Evolutionary conservation across 345 rosid species (phyloP).

Genomic region (Trapa incisa): DNA sequence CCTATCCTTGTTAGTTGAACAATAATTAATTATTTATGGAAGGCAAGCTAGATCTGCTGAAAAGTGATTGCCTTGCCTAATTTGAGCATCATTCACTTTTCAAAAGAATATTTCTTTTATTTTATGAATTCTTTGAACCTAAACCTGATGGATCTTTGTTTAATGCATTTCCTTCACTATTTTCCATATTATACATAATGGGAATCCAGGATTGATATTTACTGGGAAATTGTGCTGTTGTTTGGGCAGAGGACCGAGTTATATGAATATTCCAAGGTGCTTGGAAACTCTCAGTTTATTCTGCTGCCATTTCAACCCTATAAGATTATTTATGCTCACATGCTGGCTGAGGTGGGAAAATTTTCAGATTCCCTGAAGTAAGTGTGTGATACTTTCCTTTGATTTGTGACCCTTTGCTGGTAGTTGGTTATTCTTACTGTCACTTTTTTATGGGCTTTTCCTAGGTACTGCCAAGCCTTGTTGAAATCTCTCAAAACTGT

Average conservation of each 20-base stretch:
- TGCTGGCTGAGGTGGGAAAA: constrained; percentile 96
- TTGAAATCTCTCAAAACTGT: constrained; percentile 56
- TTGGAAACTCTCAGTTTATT: constrained; percentile 89
- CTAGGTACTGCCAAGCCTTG: constrained; percentile 75
- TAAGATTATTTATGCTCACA: constrained; percentile 82
- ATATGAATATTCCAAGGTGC: constrained; percentile 86
- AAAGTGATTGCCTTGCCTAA: not conserved
- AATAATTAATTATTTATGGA: not conserved
- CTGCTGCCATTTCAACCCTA: constrained; percentile 90
- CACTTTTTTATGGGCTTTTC: not conserved
- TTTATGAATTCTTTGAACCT: not conserved
- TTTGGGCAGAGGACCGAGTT: constrained; percentile 87
- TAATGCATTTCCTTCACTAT: not conserved
- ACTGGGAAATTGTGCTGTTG: constrained; percentile 16
- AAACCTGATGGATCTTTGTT: not conserved
- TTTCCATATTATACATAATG: not conserved
- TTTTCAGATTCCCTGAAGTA: constrained; percentile 84
- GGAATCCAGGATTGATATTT: constrained; percentile 4
- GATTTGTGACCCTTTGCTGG: not conserved
- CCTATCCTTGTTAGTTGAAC: too few relatives aligned
- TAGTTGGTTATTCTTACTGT: constrained; percentile 5
- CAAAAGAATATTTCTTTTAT: not conserved
- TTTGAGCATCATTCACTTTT: not conserved
- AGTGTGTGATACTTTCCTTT: constrained; percentile 17
- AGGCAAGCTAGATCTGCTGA: not conserved